These are phyloP conservation scores for Phytophthora fragariaefolia DNA, from an alignment of 352 stramenopile species.

Conservation along the genomic window DNA sequence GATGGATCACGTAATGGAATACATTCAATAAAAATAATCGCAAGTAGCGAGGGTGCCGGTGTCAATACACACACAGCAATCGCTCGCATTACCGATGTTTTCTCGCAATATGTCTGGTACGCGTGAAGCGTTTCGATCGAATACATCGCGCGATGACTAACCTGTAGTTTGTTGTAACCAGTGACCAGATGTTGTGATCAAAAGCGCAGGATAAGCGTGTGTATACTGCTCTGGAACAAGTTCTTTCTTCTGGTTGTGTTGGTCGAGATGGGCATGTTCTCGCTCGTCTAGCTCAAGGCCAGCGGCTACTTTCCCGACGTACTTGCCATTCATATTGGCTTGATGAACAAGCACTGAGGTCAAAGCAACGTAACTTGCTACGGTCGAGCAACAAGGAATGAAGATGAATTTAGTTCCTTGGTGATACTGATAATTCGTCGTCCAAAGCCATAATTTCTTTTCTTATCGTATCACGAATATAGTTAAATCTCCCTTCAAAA, in stretches of 20 bases:
- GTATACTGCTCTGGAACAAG: background rate
- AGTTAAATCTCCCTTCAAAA: too few relatives aligned
- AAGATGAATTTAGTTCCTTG: background rate
- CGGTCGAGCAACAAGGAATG: background rate
- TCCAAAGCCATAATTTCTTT: too few relatives aligned
- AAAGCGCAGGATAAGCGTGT: background rate
- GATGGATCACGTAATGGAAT: conserved; percentile 12
- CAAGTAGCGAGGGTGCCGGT: conserved; percentile 18
- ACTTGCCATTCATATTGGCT: background rate
- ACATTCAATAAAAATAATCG: conserved; percentile 19
- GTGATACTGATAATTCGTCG: too few relatives aligned
- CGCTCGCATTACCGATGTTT: conserved; percentile 4
- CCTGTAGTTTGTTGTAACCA: conserved; percentile 16
- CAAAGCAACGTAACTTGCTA: background rate
- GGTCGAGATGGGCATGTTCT: background rate
- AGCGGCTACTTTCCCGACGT: background rate
- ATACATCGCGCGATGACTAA: conserved; percentile 40
- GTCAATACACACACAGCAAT: conserved; percentile 20
- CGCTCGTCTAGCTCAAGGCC: background rate
- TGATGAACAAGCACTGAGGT: background rate
- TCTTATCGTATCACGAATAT: too few relatives aligned
- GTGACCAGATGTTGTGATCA: background rate
- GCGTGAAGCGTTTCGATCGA: conserved; percentile 45
- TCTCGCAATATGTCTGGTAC: conserved; percentile 39
- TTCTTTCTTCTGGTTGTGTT: background rate